Evolutionary conservation across 106 monocot species (phyloP).

Genomic region (Dioscorea alata): DNA sequence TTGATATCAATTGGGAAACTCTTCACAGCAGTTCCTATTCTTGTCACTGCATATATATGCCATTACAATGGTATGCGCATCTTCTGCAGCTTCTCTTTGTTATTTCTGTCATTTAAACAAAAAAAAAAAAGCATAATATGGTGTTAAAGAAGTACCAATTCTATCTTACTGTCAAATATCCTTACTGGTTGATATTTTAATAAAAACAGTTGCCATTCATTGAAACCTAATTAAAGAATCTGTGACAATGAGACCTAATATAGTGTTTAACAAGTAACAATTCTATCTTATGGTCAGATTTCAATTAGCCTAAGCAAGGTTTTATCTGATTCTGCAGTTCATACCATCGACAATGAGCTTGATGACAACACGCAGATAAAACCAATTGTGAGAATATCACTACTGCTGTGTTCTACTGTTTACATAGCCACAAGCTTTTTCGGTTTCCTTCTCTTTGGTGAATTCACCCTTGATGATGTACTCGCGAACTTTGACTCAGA

Average conservation of each 20-base stretch:
- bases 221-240: too few relatives aligned
- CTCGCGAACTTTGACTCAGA: constrained; percentile 83
- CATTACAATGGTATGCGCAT: constrained; percentile 63
- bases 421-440: constrained; percentile 91
- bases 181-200: too few relatives aligned
- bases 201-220: too few relatives aligned
- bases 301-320: too few relatives aligned
- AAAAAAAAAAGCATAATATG: too few relatives aligned
- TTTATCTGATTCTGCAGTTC: constrained; percentile 57
- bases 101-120: too few relatives aligned
- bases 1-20: constrained; percentile 54
- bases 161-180: too few relatives aligned
- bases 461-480: constrained; percentile 82
- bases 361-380: constrained; percentile 64
- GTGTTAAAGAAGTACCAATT: too few relatives aligned
- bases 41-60: constrained; percentile 73
- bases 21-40: constrained; percentile 62
- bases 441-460: constrained; percentile 86
- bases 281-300: too few relatives aligned
- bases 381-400: constrained; percentile 67
- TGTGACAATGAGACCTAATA: too few relatives aligned
- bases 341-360: constrained; percentile 81
- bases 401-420: constrained; percentile 70
- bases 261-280: too few relatives aligned
- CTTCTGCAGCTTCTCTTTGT: not conserved